Conservation (phyloP, 352 stramenopile species). For the Thraustotheca clavata region DNA sequence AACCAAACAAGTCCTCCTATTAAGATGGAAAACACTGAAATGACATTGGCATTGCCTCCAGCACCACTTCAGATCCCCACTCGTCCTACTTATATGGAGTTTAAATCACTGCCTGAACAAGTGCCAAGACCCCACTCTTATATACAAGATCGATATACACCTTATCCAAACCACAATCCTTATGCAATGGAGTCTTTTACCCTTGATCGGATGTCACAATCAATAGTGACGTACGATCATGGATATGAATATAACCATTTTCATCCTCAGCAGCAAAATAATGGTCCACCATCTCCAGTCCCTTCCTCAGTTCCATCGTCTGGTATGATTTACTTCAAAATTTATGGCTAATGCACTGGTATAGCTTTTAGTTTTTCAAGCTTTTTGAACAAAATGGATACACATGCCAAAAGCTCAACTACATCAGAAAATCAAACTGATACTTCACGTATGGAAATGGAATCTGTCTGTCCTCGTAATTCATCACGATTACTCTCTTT, state of each 20-base stretch:
- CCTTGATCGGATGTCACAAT: background rate
- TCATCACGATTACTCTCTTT: background rate
- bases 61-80: no score
- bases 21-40: background rate
- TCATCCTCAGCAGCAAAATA: background rate
- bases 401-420: background rate
- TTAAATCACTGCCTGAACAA: no score
- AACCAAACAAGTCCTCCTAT: background rate
- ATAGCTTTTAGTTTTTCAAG: slow-evolving; percentile 3
- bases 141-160: background rate
- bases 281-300: background rate
- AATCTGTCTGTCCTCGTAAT: background rate
- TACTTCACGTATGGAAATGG: background rate
- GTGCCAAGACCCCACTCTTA: background rate
- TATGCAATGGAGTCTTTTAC: background rate
- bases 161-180: background rate
- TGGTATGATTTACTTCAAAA: background rate
- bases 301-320: background rate
- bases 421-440: background rate
- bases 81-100: no score
- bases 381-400: slow-evolving; percentile 1
- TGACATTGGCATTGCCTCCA: background rate
- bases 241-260: background rate
- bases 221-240: background rate
- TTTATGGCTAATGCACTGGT: no score